Evolutionary conservation across 169 alveolate species (phyloP), one percentile per base, ranked within the genome.

Genomic region (Plasmodium ovale): DNA sequence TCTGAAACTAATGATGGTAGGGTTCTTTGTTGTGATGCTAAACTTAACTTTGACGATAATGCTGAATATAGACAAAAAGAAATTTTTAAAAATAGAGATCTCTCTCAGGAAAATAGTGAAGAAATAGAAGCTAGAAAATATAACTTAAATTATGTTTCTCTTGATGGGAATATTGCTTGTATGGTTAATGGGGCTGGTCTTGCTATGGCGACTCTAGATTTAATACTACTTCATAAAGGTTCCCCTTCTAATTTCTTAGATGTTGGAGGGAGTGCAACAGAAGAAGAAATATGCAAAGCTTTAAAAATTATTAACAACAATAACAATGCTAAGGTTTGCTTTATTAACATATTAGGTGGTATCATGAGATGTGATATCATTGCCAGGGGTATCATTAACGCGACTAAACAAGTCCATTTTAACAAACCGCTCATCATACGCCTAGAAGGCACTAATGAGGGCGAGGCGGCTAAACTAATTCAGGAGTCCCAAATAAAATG

Each of bases 101-200:
- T 73, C 31, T 54, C 94, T 2, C 94, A 95, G 74, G 95, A 94
- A 60, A 95, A 97, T 77, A 73, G 89, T 27, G 92, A 94, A 27
- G 99, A 98, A 82, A 94, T 95, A 21, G 96, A 94, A 49, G 99
- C 99, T n/a, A 92, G 85, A 44, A 87, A 95, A 84, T 89, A 69
- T 56, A 97, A 96, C 53, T 93, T 98, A 72, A 97, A 97, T 93
- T 98, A 98, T 92, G 94, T 98, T n/a, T 94, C 98, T 1, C 87
- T 97, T 56, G 98, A 97, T 47, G 99, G 99, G 27, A 96, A 87
- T 47, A 95, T 94, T 12, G 97, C 96, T 12, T 98, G 99, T 92
- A 92, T 98, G 94, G 99, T 98, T 25, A 98, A 98, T 67, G 99
- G 99, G 1, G 99, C 99, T 7, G 99, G 99, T 1, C 94, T 98